A percentile compares a stretch with the other conserved stretches of the same genome.
These are phyloP conservation scores for Talaromyces trachyspermus DNA, from an alignment of 495 filamentous ascomycete species.

Conservation along the genomic window DNA sequence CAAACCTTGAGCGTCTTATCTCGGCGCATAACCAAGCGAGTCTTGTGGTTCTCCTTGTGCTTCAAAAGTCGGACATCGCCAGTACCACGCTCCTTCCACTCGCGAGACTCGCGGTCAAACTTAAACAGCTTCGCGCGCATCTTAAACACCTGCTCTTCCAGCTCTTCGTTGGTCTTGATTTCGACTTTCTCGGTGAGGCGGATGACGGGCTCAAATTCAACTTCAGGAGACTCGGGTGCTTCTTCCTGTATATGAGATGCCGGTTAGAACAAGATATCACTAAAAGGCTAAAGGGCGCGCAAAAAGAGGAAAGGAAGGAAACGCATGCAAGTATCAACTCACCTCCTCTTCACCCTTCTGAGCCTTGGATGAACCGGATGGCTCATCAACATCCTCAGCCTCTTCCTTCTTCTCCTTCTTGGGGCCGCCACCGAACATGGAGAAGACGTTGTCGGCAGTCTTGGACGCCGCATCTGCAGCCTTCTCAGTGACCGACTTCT, in stretches of 20 bases:
- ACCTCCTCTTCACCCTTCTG: constrained; percentile 56
- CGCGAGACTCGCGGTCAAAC: constrained; percentile 80
- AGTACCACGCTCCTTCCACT: constrained; percentile 99
- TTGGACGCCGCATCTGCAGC: constrained; percentile 41
- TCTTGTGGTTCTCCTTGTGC: constrained; percentile 98
- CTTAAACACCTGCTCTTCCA: constrained; percentile 95
- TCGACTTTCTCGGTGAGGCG: constrained; percentile 93
- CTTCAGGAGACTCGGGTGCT: constrained; percentile 75
- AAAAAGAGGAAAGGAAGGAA: constrained; percentile 16
- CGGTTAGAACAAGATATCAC: neutral
- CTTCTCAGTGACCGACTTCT: constrained; percentile 31
- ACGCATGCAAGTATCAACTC: constrained; percentile 8
- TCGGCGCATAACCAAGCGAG: constrained; percentile 93
- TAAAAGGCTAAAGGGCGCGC: neutral
- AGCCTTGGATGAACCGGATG: constrained; percentile 79
- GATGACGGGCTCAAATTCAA: constrained; percentile 95
- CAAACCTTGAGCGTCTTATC: constrained; percentile 99
- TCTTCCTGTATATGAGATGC: constrained; percentile 40
- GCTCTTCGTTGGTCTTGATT: constrained; percentile 96
- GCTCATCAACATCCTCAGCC: constrained; percentile 68
- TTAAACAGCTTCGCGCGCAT: constrained; percentile 99
- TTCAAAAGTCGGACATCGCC: constrained; percentile 94
- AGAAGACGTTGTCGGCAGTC: constrained; percentile 73
- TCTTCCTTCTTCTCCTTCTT: constrained; percentile 81
- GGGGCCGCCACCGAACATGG: constrained; percentile 93